phyloP scores from a whole-genome alignment of 768 basidiomycete species.

The Rhodosporidiobolus sp. region DNA sequence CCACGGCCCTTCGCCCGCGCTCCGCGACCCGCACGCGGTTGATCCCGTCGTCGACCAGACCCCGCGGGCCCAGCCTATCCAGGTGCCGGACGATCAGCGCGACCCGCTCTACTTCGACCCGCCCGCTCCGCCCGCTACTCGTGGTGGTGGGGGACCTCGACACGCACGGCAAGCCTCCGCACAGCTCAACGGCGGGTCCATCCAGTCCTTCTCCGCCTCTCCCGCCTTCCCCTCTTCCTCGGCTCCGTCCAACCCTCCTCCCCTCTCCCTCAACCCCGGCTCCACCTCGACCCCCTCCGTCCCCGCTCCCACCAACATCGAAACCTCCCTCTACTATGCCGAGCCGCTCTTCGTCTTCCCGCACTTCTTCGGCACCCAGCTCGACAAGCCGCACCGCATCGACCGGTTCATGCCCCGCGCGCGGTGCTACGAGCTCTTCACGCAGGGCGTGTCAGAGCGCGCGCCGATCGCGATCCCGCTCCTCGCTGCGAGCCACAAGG shows the following conservation, averaged over 20 bases:
- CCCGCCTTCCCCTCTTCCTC: neutral
- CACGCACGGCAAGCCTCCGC: neutral
- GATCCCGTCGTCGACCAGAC: neutral
- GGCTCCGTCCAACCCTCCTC: neutral
- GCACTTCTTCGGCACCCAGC: conserved; percentile 51
- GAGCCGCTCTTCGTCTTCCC: conserved; percentile 50
- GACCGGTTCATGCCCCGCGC: conserved; percentile 84
- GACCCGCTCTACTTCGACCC: conserved; percentile 42
- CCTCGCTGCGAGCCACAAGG: neutral
- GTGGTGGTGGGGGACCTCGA: neutral
- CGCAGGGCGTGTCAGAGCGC: conserved; percentile 21
- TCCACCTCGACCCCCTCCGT: conserved; percentile 43
- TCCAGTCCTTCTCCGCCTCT: neutral
- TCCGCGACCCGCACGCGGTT: no score
- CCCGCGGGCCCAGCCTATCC: neutral
- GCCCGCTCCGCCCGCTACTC: neutral
- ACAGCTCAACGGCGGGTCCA: no score
- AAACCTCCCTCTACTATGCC: conserved; percentile 61
- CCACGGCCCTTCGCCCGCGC: neutral
- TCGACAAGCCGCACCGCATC: conserved; percentile 52
- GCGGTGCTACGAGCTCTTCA: conserved; percentile 52
- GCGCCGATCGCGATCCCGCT: conserved; percentile 24
- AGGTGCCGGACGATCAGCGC: conserved; percentile 35
- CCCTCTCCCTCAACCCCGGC: neutral
- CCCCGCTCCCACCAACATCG: conserved; percentile 8